A percentile compares a stretch with the other conserved stretches of the same genome.
Conservation (phyloP, 768 basidiomycete genomes). For the Hemileccinum rubropunctum region DNA sequence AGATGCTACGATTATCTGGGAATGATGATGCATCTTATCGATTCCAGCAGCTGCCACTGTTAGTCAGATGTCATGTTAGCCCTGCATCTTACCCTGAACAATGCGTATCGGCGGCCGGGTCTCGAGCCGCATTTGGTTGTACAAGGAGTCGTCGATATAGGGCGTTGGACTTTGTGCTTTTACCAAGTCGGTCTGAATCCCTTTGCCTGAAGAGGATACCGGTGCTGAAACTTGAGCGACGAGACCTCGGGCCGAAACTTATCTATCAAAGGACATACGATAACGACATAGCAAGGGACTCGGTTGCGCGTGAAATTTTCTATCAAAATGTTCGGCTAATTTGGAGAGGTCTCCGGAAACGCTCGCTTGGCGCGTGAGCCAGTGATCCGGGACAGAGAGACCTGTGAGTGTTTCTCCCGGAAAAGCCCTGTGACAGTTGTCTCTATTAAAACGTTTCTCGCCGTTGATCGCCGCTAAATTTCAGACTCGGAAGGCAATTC, state of each 20-base stretch:
- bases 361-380: neutral
- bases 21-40: no score
- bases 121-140: no score
- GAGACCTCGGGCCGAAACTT: no score
- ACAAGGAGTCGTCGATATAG: neutral
- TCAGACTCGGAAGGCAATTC: constrained; percentile 14
- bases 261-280: no score
- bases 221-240: no score
- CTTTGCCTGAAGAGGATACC: neutral
- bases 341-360: neutral
- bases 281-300: neutral
- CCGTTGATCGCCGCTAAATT: neutral
- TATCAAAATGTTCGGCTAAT: neutral
- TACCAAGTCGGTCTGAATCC: neutral
- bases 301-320: neutral
- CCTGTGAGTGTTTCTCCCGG: neutral
- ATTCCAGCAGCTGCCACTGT: no score
- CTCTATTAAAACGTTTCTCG: neutral
- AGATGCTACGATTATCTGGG: no score
- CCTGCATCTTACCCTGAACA: neutral
- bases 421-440: neutral
- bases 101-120: neutral
- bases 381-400: neutral
- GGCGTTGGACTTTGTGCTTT: neutral
- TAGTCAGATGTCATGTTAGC: no score